Evolutionary conservation across 257 asterid genomes (phyloP).

Genomic region (Schizonepeta tenuifolia): DNA sequence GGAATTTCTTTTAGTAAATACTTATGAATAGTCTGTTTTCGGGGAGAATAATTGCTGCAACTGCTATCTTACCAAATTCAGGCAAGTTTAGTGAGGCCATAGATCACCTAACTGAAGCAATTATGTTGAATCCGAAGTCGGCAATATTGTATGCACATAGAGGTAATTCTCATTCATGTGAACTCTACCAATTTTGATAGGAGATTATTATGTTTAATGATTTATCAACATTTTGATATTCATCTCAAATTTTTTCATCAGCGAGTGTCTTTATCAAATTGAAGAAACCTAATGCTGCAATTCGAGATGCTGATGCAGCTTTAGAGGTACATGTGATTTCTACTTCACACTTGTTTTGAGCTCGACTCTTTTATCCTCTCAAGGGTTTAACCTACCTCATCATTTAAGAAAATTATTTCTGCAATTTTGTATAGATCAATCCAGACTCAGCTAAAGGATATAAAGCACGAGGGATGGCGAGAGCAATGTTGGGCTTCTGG

Average conservation of each 20-base stretch:
- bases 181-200: neutral
- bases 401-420: constrained; percentile 18
- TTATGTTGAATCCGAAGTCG: constrained; percentile 63
- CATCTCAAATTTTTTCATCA: constrained; percentile 38
- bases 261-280: constrained; percentile 61
- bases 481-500: constrained; percentile 85
- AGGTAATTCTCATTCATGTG: constrained; percentile 44
- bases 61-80: constrained; percentile 29
- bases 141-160: constrained; percentile 67
- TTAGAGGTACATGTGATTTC: constrained; percentile 49
- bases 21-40: neutral
- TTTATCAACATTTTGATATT: constrained; percentile 14
- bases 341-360: constrained; percentile 9
- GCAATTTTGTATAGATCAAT: constrained; percentile 54
- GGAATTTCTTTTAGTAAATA: neutral
- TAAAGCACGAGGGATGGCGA: constrained; percentile 81
- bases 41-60: constrained; percentile 14
- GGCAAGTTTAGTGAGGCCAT: constrained; percentile 66
- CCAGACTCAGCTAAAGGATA: constrained; percentile 86
- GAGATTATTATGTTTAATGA: neutral
- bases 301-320: constrained; percentile 82
- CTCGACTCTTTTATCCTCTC: constrained; percentile 5
- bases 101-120: constrained; percentile 63
- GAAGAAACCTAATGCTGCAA: constrained; percentile 85
- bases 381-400: neutral